Conservation (phyloP, 1,139 yeast genomes). For the Nakaseomyces bracarensis region DNA sequence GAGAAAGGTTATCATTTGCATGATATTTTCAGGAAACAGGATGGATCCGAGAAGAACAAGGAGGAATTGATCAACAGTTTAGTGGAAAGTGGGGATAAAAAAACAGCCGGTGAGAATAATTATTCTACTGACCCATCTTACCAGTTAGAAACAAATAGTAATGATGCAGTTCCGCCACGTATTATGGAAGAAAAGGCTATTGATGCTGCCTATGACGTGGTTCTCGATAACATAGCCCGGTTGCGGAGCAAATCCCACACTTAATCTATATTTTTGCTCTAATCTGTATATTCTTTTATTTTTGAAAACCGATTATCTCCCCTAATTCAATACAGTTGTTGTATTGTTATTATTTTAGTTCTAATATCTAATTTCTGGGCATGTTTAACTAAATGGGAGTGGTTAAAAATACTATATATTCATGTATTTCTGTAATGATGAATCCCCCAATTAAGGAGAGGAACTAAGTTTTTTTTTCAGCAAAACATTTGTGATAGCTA, state of each 20-base stretch:
- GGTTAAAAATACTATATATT: too few species aligned
- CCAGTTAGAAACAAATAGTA: not conserved
- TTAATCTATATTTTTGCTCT: not conserved
- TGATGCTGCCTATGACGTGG: constrained; percentile 45
- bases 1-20: constrained; percentile 45
- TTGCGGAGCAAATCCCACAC: constrained; percentile 18
- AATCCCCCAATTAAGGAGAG: too few species aligned
- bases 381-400: too few species aligned
- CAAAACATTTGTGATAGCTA: too few species aligned
- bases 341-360: too few species aligned
- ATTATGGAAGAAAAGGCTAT: constrained; percentile 32
- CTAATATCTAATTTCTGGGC: too few species aligned
- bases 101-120: not conserved
- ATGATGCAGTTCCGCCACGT: constrained; percentile 9
- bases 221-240: constrained; percentile 37
- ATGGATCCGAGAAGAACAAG: not conserved
- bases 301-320: too few species aligned
- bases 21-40: constrained; percentile 40
- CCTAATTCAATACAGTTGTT: too few species aligned
- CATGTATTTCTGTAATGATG: too few species aligned
- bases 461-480: too few species aligned
- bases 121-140: not conserved
- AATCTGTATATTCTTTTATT: not conserved
- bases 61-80: not conserved
- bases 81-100: not conserved